These are phyloP conservation scores for Cystobasidium ongulense DNA, from an alignment of 768 basidiomycete species.

Conservation along the genomic window DNA sequence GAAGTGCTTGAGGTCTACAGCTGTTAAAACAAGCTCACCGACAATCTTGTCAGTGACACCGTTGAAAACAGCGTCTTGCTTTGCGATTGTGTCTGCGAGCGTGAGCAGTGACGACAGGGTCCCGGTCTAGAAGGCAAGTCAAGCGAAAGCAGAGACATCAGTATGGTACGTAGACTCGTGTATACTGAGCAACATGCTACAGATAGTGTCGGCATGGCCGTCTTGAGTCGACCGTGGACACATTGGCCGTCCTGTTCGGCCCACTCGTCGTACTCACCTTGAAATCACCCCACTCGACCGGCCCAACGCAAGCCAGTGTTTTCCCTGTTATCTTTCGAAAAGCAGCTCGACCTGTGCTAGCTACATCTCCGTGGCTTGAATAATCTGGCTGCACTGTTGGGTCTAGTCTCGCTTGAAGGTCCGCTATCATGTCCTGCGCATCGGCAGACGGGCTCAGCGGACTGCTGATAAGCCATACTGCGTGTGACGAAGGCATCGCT, in stretches of 20 bases:
- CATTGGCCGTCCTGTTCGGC: background rate
- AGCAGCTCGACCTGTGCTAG: background rate
- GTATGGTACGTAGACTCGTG: background rate
- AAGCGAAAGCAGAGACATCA: background rate
- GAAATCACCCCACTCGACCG: constrained; percentile 14
- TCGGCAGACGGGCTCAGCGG: constrained; percentile 30
- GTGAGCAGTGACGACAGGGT: constrained; percentile 81
- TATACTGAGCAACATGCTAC: no score
- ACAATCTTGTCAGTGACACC: constrained; percentile 81
- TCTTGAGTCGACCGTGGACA: background rate
- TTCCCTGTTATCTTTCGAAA: background rate
- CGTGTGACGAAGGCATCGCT: constrained; percentile 18
- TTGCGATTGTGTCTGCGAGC: constrained; percentile 85
- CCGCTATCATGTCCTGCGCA: constrained; percentile 36
- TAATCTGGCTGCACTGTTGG: constrained; percentile 32
- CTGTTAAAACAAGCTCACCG: constrained; percentile 61
- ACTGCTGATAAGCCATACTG: constrained; percentile 36
- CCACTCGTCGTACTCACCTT: background rate
- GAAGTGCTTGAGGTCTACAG: constrained; percentile 75
- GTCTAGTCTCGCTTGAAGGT: constrained; percentile 32
- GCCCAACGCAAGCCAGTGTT: background rate
- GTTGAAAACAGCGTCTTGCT: constrained; percentile 81
- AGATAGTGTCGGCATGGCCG: background rate
- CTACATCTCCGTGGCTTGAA: constrained; percentile 36
- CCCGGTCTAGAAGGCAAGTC: constrained; percentile 58